Conservation (phyloP, 2,329 filamentous ascomycete species). For the Madurella mycetomatis region DNA sequence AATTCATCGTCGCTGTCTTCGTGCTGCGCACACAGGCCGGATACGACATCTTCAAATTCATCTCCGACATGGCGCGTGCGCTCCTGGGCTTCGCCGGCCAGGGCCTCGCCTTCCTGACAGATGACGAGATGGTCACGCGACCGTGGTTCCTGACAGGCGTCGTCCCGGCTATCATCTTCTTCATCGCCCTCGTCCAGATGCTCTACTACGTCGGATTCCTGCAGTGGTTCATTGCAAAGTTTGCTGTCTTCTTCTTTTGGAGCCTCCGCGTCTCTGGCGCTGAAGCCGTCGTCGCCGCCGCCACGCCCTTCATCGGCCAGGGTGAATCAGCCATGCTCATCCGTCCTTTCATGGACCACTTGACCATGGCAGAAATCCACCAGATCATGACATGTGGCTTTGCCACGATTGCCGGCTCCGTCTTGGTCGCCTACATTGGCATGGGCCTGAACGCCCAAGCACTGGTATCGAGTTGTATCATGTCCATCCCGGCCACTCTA, state of each 20-base stretch:
- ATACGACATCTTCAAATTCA: slow-evolving; percentile 85
- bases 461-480: slow-evolving; percentile 86
- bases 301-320: slow-evolving; percentile 90
- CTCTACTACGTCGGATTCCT: slow-evolving; percentile 75
- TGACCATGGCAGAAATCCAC: slow-evolving; percentile 84
- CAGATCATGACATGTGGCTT: slow-evolving; percentile 92
- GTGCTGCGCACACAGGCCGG: slow-evolving; percentile 76
- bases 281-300: slow-evolving; percentile 89
- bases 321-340: slow-evolving; percentile 93
- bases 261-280: slow-evolving; percentile 79
- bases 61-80: slow-evolving; percentile 68
- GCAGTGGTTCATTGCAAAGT: slow-evolving; percentile 87
- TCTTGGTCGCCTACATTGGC: slow-evolving; percentile 78
- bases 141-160: slow-evolving; percentile 72
- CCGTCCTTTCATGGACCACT: slow-evolving; percentile 76
- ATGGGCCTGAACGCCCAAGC: slow-evolving; percentile 82
- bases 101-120: slow-evolving; percentile 70
- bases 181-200: slow-evolving; percentile 86
- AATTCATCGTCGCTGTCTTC: slow-evolving; percentile 85
- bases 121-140: slow-evolving; percentile 37
- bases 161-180: slow-evolving; percentile 92
- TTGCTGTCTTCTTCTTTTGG: slow-evolving; percentile 90
- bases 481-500: slow-evolving; percentile 89
- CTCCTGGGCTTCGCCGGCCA: slow-evolving; percentile 71
- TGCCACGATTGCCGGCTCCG: slow-evolving; percentile 85